Conservation (phyloP, 345 rosid genomes). For the Salix purpurea region DNA sequence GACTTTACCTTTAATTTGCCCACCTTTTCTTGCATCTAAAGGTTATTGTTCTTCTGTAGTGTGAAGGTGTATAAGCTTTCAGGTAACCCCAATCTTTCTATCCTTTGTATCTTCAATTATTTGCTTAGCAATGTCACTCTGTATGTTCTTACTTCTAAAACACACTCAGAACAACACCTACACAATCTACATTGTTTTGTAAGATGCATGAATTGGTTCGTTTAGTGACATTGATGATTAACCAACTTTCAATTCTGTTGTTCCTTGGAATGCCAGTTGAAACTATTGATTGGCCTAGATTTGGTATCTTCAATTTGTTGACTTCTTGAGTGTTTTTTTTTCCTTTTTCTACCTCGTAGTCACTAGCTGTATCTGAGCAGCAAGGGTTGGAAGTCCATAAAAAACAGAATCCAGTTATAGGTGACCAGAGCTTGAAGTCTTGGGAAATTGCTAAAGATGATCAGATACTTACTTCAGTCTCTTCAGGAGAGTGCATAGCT, state of each 20-base stretch:
- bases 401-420: slow-evolving; percentile 9
- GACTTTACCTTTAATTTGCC: background rate
- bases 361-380: slow-evolving; percentile 26
- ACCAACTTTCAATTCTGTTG: background rate
- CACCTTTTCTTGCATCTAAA: background rate
- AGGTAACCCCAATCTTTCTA: background rate
- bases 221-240: background rate
- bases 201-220: background rate
- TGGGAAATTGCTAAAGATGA: slow-evolving; percentile 21
- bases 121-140: background rate
- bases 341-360: slow-evolving; percentile 18
- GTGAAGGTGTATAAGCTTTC: background rate
- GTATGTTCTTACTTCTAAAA: background rate
- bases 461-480: slow-evolving; percentile 17
- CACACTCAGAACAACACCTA: background rate
- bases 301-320: background rate
- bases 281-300: background rate
- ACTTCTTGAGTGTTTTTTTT: background rate
- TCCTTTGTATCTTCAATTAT: too few species aligned
- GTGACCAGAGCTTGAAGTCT: slow-evolving; percentile 20
- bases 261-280: background rate
- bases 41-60: background rate
- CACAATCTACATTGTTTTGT: background rate
- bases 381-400: slow-evolving; percentile 21
- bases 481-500: slow-evolving; percentile 19